Evolutionary conservation across 2,329 filamentous ascomycete genomes (phyloP), one percentile per base, ranked within the genome.

Genomic region (Piedraia hortae): DNA sequence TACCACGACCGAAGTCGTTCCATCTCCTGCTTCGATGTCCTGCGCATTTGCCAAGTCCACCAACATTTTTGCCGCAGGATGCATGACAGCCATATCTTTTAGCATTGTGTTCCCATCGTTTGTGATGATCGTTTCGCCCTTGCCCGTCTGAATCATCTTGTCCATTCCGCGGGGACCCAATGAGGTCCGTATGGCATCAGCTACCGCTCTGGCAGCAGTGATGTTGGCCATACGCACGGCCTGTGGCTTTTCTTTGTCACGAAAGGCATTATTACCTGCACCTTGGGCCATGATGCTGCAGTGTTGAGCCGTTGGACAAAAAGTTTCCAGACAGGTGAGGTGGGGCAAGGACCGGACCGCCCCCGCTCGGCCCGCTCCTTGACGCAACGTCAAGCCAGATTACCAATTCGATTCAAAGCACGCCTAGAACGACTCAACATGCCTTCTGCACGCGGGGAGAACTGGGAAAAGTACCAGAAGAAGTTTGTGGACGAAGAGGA

Each of bases 61-160:
- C 35, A 97, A 60, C 85, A 97, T 97, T 56, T 90, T 91, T 22
- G 85, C 85, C 21, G 88, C 89, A n/a, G 85, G 85, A 45, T 97
- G 85, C 71, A 97, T 78, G 34, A 97, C 85, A 33, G 75, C 73
- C 85, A 97, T 93, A 56, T 82, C 82, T 54, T 74, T 89, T 43
- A 97, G 55, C 82, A 97, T 97, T 26, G 85, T 97, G 55, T 88
- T 89, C 47, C 85, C 85, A 51, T 97, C 85, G 57, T 97, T 97
- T 42, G 85, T 97, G 53, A 97, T 97, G 47, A 93, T 85, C 26
- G 80, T 91, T 50, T 89, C 75, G 52, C 82, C 85, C 54, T 77
- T 90, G 45, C 78, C 74, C 28, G 72, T 88, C 57, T 88, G 73
- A 39, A 97, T 93, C 80, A 91, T 91, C 59, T 91, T 91, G 56